Base-by-base conservation (phyloP, 2,329 filamentous ascomycete genomes). In the Sarocladium strictum region DNA sequence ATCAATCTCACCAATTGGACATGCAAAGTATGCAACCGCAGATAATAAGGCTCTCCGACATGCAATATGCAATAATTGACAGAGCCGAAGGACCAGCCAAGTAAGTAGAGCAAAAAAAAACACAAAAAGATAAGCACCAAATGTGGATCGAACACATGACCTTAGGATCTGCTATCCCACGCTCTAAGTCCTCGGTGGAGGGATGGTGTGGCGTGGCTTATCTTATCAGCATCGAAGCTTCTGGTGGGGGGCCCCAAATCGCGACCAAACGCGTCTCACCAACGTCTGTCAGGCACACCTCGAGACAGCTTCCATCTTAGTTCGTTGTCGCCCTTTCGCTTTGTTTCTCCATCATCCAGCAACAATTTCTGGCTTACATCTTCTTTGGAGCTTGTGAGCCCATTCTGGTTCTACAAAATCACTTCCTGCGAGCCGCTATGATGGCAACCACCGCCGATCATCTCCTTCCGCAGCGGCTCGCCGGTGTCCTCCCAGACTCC, bases 401-500 rank as follows among this genome's bases (percentile, higher is more conserved):
- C 15, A 9, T 15, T 33, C 15, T 15, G 32, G 32, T 9, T 33
- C 15, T 33, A 15, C 32, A 33, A 33, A 33, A 15, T n/a, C 11
- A 38, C 35, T 38, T 38, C 32, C 32, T 33, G 15, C 6, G 6
- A n/a, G 7, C 23, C n/a, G 38, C 38, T 23, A 14, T 27, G 19
- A 53, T 53, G 50, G 50, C 50, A 4, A 14, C 50, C 4, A 40
- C 57, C 26, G 43, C 12, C 12, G 53, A 56, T 11, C 29, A 53
- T 33, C 26, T 41, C 41, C 57, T 65, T 40, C 56, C 56, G 35
- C 21, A 55, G 19, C 54, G 54, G 55, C 71, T 83, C 11, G 74
- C 77, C 6, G 63, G 69, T 1, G 73, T 77, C 11, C 75, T 87
- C 10, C 83, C 83, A 10, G 75, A 77, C 57, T 76, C 71, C 59